phyloP scores from a whole-genome alignment of 2,329 filamentous ascomycete species.

The Calonectria pseudoreteaudii region DNA sequence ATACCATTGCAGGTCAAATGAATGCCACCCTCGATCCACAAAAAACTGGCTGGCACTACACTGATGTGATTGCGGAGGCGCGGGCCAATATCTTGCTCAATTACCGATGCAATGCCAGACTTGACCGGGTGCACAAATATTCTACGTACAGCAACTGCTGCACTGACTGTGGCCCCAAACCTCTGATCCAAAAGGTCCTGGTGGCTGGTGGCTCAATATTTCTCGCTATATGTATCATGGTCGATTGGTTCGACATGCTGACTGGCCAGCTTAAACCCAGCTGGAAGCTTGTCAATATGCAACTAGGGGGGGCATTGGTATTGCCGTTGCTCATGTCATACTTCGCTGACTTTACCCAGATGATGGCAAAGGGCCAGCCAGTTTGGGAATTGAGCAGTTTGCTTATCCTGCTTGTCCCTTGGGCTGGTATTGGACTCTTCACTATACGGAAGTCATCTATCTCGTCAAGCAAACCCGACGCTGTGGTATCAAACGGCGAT shows the following conservation, averaged over 20 bases:
- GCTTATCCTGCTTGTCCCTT: slow-evolving; percentile 34
- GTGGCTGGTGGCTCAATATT: slow-evolving; percentile 36
- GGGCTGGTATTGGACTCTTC: slow-evolving; percentile 31
- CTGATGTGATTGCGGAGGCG: slow-evolving; percentile 41
- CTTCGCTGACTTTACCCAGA: slow-evolving; percentile 45
- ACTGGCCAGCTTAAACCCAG: slow-evolving; percentile 26
- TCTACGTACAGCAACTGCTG: slow-evolving; percentile 66
- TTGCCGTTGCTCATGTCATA: slow-evolving; percentile 44
- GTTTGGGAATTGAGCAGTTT: slow-evolving; percentile 36
- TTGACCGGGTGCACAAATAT: slow-evolving; percentile 46
- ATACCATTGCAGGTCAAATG: slow-evolving; percentile 25
- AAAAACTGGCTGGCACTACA: slow-evolving; percentile 47
- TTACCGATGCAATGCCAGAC: slow-evolving; percentile 62
- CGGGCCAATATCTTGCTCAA: slow-evolving; percentile 61
- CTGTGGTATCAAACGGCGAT: neutral
- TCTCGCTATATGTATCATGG: slow-evolving; percentile 30
- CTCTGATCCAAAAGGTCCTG: slow-evolving; percentile 39
- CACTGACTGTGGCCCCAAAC: slow-evolving; percentile 54
- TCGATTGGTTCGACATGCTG: slow-evolving; percentile 29
- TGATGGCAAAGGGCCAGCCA: slow-evolving; percentile 44
- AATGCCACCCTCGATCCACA: slow-evolving; percentile 33
- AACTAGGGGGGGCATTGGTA: slow-evolving; percentile 39
- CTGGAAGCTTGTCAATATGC: slow-evolving; percentile 36
- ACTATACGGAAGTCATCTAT: slow-evolving; percentile 33
- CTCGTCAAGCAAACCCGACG: slow-evolving; percentile 23